Evolutionary conservation across 495 filamentous ascomycete genomes (phyloP), one percentile per base, ranked within the genome.

Genomic region (Tetracladium marchalianum): DNA sequence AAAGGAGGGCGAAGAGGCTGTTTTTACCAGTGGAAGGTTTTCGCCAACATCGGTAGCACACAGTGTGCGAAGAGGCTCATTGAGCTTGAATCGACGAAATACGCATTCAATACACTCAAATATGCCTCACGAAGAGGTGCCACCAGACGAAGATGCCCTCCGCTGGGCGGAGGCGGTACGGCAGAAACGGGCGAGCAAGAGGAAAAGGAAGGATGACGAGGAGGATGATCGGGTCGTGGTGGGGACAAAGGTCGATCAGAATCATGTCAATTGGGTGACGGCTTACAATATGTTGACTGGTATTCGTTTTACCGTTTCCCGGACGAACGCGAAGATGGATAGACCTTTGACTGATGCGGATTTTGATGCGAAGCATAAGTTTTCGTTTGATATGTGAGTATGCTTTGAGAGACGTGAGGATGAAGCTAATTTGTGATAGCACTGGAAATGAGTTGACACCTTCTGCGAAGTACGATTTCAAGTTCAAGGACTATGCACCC

Each of bases 221-320:
- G 85, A 95, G 49, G 93, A 97, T 53, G 92, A 96, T 52, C 75
- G 87, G 45, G 89, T 95, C 31, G 75, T 93, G 43, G 89, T 99
- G n/a, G 92, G 92, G 40, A 97, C 89, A 17, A 96, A 95, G 65
- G 92, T 99, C 32, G 92, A 97, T 61, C 89, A 95, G 66, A 85
- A 86, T 55, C 92, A 99, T 62, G 87, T 85, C 40, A 99, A 99
- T 64, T 99, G 87, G 81, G 87, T 95, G 15, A 96, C 87, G 6
- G 90, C 93, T 31, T 99, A 99, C 66, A 97, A 99, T 65, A 99
- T 99, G 92, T 77, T 99, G 66, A 97, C 92, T 3, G 92, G 92
- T 44, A 99, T 99, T 56, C 87, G 92, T 36, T 96, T 99, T 53
- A 84, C 86, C 18, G 93, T 99, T 5, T 96, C 90, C 47, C 76